Evolutionary conservation across 2,329 filamentous ascomycete species (phyloP).

Genomic region (Xylariaceae sp.): DNA sequence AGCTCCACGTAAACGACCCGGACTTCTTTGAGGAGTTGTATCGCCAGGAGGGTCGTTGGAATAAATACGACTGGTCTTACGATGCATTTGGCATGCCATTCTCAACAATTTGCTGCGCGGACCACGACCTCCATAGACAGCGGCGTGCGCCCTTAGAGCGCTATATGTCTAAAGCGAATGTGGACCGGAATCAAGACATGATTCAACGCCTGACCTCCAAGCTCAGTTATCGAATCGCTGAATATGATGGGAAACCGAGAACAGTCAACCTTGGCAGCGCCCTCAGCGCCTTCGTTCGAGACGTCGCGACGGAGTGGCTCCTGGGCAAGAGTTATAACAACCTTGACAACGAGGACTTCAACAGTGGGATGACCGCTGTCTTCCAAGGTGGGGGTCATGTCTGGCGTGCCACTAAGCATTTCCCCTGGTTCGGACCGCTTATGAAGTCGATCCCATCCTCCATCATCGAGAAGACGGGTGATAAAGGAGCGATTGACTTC

Average conservation of each 20-base stretch:
- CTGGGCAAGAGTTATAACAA: not conserved
- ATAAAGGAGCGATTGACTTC: not conserved
- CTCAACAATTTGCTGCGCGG: not conserved
- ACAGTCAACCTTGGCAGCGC: constrained; percentile 1
- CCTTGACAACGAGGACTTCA: constrained; percentile 2
- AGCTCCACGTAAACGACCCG: no score
- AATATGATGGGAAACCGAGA: not conserved
- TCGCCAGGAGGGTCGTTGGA: no score
- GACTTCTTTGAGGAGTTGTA: no score
- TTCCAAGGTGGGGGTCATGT: not conserved
- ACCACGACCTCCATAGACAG: constrained; percentile 2
- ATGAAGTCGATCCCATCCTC: not conserved
- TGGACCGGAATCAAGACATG: not conserved
- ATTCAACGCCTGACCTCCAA: not conserved
- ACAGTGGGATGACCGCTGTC: not conserved
- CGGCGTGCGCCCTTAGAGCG: not conserved
- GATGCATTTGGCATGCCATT: not conserved
- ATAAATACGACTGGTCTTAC: not conserved
- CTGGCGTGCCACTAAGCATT: not conserved
- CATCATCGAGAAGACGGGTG: not conserved
- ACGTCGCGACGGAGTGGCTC: not conserved
- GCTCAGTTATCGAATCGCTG: not conserved
- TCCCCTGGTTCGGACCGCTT: not conserved
- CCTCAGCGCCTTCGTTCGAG: not conserved
- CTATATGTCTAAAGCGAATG: constrained; percentile 2